phyloP scores from a whole-genome alignment of 805 yeast species.

The Schizosaccharomyces cryophilus region DNA sequence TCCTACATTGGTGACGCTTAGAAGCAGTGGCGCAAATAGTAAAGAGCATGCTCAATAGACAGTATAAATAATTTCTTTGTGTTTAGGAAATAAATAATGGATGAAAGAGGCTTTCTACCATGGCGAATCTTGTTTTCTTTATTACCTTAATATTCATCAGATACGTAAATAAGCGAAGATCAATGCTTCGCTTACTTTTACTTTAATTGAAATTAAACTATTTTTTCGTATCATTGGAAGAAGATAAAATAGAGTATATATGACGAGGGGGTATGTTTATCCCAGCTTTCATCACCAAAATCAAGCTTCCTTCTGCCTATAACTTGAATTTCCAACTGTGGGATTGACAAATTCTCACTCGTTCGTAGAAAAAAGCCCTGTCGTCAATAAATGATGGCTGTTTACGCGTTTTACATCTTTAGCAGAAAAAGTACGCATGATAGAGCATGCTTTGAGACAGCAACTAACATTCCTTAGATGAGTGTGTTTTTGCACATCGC shows the following conservation, averaged over 20 bases:
- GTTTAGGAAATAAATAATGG: not conserved
- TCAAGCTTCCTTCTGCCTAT: too few relatives aligned
- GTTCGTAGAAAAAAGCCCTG: too few relatives aligned
- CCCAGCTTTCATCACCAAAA: too few relatives aligned
- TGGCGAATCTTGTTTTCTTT: not conserved
- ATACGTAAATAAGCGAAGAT: not conserved
- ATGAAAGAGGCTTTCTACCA: not conserved
- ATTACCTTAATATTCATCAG: not conserved
- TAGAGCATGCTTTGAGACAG: not conserved
- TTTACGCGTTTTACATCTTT: constrained; percentile 70
- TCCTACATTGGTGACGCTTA: not conserved
- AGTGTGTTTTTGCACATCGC: constrained; percentile 62
- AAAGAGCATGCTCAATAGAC: not conserved
- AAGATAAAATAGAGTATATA: too few relatives aligned
- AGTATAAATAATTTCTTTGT: not conserved
- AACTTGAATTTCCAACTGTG: too few relatives aligned
- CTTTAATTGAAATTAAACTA: too few relatives aligned
- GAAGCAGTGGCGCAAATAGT: not conserved
- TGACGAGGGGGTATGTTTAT: too few relatives aligned
- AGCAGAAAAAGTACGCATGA: constrained; percentile 53
- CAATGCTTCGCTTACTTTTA: not conserved
- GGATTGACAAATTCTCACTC: too few relatives aligned
- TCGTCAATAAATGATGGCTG: constrained; percentile 22
- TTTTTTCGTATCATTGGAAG: too few relatives aligned
- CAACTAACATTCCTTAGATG: constrained; percentile 16